Evolutionary conservation across 2,329 filamentous ascomycete species (phyloP).

Genomic region (Fusarium mangiferae): DNA sequence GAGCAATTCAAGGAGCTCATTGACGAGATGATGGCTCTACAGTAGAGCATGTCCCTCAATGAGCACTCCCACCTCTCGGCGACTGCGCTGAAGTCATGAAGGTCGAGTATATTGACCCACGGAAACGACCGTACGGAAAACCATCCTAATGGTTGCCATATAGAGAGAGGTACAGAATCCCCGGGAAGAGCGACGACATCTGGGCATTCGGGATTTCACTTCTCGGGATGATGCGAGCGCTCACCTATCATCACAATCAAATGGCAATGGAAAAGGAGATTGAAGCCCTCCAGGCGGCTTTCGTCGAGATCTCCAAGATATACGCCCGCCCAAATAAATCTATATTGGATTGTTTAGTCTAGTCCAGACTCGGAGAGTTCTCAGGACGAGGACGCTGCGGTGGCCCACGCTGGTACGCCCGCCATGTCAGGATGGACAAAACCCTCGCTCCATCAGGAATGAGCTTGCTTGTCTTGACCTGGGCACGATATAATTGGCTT

Average conservation of each 20-base stretch:
- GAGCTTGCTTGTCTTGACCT: not conserved
- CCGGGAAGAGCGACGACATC: conserved; percentile 44
- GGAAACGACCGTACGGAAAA: conserved; percentile 39
- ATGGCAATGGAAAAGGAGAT: not conserved
- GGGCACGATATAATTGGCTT: not conserved
- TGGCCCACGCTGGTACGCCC: not conserved
- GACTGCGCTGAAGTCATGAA: conserved; percentile 47
- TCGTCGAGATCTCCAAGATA: not conserved
- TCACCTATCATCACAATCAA: not conserved
- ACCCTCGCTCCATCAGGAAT: not conserved
- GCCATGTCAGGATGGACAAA: not conserved
- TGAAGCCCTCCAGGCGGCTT: not conserved
- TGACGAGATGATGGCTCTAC: not conserved
- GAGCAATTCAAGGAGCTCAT: not conserved
- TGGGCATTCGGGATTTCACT: conserved; percentile 48
- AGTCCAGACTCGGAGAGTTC: not conserved
- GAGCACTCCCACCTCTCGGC: conserved; percentile 18
- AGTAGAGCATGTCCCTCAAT: not conserved
- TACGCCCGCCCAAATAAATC: not conserved
- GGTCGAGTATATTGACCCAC: not conserved
- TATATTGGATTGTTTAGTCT: not conserved
- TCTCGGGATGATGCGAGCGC: conserved; percentile 41
- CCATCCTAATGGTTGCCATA: conserved; percentile 45
- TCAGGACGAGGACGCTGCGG: not conserved
- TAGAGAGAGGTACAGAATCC: conserved; percentile 31